Conservation (phyloP, 225 moss, liverwort and hornwort genomes). For the Marchantia polymorpha region DNA sequence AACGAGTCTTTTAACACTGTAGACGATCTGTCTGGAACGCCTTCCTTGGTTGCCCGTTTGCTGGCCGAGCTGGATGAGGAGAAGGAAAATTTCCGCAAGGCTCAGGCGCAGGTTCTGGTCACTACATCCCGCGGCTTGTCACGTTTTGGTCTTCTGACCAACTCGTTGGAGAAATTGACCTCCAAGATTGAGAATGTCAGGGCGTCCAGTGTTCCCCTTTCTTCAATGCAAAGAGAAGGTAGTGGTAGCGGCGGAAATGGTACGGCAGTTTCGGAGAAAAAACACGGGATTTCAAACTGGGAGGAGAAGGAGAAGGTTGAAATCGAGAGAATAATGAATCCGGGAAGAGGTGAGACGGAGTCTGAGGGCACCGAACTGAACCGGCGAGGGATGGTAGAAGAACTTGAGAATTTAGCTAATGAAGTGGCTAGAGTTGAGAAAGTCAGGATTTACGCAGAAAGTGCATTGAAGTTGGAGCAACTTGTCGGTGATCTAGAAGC, state of each 20-base stretch:
- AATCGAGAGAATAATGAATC: conserved; percentile 29
- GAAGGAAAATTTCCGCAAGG: conserved; percentile 27
- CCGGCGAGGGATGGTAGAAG: conserved; percentile 37
- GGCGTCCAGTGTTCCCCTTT: conserved; percentile 23
- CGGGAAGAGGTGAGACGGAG: not conserved
- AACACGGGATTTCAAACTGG: conserved; percentile 6
- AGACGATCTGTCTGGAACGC: conserved; percentile 41
- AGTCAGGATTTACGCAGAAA: conserved; percentile 64
- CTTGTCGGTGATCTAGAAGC: conserved; percentile 82
- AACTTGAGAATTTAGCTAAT: conserved; percentile 54
- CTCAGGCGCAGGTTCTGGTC: conserved; percentile 32
- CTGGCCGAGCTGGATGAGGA: conserved; percentile 37
- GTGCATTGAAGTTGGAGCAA: conserved; percentile 72
- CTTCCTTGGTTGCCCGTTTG: conserved; percentile 34
- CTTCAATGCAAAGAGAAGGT: conserved; percentile 14
- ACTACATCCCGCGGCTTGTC: conserved; percentile 32
- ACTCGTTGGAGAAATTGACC: conserved; percentile 25
- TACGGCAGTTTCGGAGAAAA: not conserved
- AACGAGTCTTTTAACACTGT: conserved; percentile 39
- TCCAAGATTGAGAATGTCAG: conserved; percentile 33
- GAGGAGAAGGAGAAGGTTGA: conserved; percentile 27
- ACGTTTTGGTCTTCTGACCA: conserved; percentile 27
- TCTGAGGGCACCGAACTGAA: not conserved
- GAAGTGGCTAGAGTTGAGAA: conserved; percentile 75
- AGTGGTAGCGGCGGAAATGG: not conserved